These are phyloP conservation scores for Hyaloscypha bicolor DNA, from an alignment of 495 filamentous ascomycete species.

Conservation along the genomic window DNA sequence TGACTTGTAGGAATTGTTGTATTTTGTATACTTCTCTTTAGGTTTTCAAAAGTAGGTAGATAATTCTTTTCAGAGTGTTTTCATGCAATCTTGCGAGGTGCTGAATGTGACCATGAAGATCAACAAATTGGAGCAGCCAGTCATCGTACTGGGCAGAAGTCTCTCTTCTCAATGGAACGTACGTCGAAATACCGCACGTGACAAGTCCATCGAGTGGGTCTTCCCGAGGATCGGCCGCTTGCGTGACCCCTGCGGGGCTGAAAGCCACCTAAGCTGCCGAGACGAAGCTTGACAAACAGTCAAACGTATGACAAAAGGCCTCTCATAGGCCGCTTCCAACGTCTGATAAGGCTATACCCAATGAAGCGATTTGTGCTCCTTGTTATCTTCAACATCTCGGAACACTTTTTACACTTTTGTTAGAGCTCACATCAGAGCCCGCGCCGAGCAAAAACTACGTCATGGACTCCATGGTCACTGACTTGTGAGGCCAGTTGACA, in stretches of 20 bases:
- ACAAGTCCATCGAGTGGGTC: background rate
- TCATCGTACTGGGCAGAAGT: background rate
- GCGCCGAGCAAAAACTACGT: slow-evolving; percentile 2
- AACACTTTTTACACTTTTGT: background rate
- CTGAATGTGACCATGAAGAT: background rate
- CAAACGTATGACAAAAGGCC: background rate
- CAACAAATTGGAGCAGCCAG: background rate
- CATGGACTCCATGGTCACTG: background rate
- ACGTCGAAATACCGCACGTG: background rate
- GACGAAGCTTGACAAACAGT: background rate
- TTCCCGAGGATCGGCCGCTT: background rate
- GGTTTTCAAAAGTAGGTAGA: background rate
- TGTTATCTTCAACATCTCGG: slow-evolving; percentile 22
- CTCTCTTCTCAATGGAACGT: background rate
- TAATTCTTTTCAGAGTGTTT: background rate
- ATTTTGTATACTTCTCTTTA: slow-evolving; percentile 1
- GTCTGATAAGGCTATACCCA: slow-evolving; percentile 26
- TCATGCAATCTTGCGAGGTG: background rate
- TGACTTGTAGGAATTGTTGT: background rate
- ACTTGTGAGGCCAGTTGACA: background rate
- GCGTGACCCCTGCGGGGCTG: background rate
- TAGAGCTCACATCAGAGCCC: background rate
- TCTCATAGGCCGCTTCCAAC: slow-evolving; percentile 11
- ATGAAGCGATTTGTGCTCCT: slow-evolving; percentile 2
- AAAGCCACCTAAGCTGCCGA: background rate